These are phyloP conservation scores for Zygosaccharomyces lentus DNA, from an alignment of 805 yeast species.

Conservation along the genomic window DNA sequence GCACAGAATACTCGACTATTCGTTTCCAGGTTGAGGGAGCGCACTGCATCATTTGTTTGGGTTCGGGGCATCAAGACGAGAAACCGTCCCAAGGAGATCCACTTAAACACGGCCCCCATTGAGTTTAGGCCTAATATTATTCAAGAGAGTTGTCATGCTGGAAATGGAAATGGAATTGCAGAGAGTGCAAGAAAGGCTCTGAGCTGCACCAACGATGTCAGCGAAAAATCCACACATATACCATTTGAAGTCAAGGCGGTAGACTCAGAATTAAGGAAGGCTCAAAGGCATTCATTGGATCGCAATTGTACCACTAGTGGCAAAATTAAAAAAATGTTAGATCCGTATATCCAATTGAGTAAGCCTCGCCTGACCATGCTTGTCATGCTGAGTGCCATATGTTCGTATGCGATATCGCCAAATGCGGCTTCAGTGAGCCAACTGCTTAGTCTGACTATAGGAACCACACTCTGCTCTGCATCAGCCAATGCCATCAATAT, in stretches of 20 bases:
- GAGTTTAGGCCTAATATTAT: conserved; percentile 37
- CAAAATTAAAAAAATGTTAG: conserved; percentile 37
- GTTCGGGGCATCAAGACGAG: conserved; percentile 11
- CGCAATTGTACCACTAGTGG: conserved; percentile 7
- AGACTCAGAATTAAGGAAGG: conserved; percentile 16
- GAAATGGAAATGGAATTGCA: conserved; percentile 12
- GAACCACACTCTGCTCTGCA: conserved; percentile 85
- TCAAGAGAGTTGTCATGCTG: conserved; percentile 13
- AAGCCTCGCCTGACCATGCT: conserved; percentile 85
- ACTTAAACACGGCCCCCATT: conserved; percentile 36
- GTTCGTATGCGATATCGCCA: conserved; percentile 92
- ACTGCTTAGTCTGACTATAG: conserved; percentile 67
- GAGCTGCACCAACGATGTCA: conserved; percentile 35
- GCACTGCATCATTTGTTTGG: background rate
- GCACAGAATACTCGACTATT: background rate
- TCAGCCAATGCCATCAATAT: conserved; percentile 96
- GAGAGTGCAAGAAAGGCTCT: conserved; percentile 32
- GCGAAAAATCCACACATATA: conserved; percentile 10
- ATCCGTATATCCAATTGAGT: conserved; percentile 74
- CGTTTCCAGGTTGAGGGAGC: background rate
- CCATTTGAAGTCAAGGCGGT: conserved; percentile 59
- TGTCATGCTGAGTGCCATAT: conserved; percentile 86
- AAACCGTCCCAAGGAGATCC: conserved; percentile 4
- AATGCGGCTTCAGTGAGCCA: conserved; percentile 68
- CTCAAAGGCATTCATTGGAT: conserved; percentile 9